Conservation (phyloP, 306 rosid genomes). For the Inga oerstediana region DNA sequence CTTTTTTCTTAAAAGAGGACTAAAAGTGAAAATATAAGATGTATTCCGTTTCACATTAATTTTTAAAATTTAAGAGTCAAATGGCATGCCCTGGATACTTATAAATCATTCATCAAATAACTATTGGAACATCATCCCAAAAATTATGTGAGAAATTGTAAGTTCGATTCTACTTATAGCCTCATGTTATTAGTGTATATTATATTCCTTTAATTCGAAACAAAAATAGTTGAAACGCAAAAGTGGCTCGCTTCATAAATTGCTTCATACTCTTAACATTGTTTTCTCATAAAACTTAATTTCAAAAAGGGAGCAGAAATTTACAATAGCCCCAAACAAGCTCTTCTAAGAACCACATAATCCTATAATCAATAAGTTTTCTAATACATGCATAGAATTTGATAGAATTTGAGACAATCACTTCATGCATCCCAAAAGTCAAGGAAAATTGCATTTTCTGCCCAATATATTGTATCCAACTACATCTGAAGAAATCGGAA, state of each 20-base stretch:
- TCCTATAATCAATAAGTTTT: background rate
- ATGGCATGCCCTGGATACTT: background rate
- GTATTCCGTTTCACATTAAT: background rate
- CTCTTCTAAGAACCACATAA: background rate
- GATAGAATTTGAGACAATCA: background rate
- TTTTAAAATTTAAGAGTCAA: background rate
- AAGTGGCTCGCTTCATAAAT: background rate
- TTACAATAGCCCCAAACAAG: background rate
- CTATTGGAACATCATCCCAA: background rate
- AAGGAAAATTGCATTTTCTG: background rate
- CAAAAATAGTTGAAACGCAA: no score
- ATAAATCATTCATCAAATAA: background rate
- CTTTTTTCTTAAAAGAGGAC: background rate
- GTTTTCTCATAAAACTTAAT: background rate
- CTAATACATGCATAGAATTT: background rate
- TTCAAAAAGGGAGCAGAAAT: background rate
- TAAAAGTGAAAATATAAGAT: background rate
- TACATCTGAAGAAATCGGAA: constrained; percentile 20
- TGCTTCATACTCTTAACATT: background rate
- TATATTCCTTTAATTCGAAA: no score
- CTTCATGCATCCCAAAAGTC: background rate
- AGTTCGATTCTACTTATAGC: no score
- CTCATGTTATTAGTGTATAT: no score
- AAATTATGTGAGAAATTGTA: background rate
- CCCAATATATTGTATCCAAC: constrained; percentile 17